Base-by-base conservation (phyloP, 176 grass and related monocot species). In the Triticum dicoccoides region DNA sequence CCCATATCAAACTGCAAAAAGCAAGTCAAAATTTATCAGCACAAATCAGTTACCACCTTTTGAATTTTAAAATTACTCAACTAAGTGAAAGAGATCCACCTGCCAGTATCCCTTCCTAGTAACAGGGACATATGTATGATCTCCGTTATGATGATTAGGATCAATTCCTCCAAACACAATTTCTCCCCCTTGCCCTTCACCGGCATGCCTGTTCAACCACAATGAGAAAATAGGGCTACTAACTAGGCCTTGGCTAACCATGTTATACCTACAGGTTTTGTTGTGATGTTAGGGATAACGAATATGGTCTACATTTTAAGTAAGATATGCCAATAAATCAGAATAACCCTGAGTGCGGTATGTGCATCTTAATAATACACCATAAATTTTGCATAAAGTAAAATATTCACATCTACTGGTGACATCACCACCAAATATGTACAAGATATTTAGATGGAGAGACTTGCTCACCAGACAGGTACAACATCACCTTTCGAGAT, bases 101-200 rank as follows among this genome's bases (percentile, higher is more conserved):
- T 97, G 88, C 92, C 95, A 97, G 72, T 94, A 97, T 83, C 92
- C 88, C 84, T 94, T 94, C 73, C 76, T 93, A 85, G 92, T 94
- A 42, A 97, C 82, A 58, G 44, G 73, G 15, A 76, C 73, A 0
- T 76, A 76, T 14, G 14, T 20, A 76, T 52, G 73, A 2, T 72
- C 80, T 84, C 92, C 92, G 12, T 87, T 94, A 73, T 92, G 86
- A 85, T 97, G 95, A 23, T 86, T 81, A 33, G 88, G 92, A 85
- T 97, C 95, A 29, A 92, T 80, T 34, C 95, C 95, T 89, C 95
- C 95, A 76, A 97, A 97, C 20, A 97, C 95, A 82, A 97, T 85
- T 91, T 97, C 95, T 29, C 95, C 95, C 91, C 92, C 95, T 61
- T 94, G 86, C 39, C 86, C 92, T 47, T 94, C 63, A 52, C 35